A percentile compares a stretch with the other conserved stretches of the same genome.
phyloP scores from a whole-genome alignment of 345 rosid species.

The Litchi chinensis region DNA sequence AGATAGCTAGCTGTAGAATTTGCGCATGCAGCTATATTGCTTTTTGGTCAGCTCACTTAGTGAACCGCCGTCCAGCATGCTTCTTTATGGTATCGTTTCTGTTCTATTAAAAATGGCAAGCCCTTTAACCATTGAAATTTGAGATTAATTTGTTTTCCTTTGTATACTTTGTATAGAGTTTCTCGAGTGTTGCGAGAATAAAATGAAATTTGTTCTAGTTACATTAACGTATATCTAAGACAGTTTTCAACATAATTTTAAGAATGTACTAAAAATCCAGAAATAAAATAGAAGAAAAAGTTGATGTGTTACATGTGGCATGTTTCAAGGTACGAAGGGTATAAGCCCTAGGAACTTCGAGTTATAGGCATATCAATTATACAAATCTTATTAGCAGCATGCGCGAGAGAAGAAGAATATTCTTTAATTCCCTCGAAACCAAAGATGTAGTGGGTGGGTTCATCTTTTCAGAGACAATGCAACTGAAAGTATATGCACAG shows the following conservation, averaged over 20 bases:
- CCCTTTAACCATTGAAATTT: too few relatives aligned
- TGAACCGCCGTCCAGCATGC: background rate
- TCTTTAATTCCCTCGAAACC: constrained; percentile 18
- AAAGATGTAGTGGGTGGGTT: constrained; percentile 39
- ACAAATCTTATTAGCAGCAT: background rate
- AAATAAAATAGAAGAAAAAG: too few relatives aligned
- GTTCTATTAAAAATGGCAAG: background rate
- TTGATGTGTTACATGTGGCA: too few relatives aligned
- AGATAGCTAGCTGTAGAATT: background rate
- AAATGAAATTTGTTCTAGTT: background rate
- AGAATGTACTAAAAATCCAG: background rate
- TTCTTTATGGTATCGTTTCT: background rate
- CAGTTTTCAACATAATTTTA: background rate
- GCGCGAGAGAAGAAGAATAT: constrained; percentile 9
- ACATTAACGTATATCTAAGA: too few relatives aligned
- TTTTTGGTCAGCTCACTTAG: too few relatives aligned
- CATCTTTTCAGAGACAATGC: constrained; percentile 36
- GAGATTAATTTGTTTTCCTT: too few relatives aligned
- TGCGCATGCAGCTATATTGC: constrained; percentile 7
- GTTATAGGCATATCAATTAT: background rate
- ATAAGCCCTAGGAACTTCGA: too few relatives aligned
- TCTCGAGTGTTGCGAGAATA: too few relatives aligned
- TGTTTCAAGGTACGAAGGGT: too few relatives aligned
- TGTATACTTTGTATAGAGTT: too few relatives aligned
- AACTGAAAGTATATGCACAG: background rate